Percentiles rank a stretch among this genome's conserved stretches.
Evolutionary conservation across 148 eudicot species (phyloP).

Genomic region (Agrostemma githago): DNA sequence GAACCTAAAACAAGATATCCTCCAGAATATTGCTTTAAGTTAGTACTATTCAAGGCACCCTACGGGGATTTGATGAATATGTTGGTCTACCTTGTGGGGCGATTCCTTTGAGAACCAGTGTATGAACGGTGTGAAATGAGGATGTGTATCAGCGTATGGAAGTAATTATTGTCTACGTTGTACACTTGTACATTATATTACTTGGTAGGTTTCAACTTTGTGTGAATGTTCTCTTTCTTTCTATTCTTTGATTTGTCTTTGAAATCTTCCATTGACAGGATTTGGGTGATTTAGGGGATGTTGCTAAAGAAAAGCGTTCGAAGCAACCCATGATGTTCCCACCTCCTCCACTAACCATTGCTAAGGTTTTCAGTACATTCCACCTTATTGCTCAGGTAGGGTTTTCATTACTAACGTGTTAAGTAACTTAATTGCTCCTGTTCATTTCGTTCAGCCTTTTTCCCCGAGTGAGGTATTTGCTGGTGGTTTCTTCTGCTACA

Average conservation of each 20-base stretch:
- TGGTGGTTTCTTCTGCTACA: background rate
- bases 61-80: background rate
- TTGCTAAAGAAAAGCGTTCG: conserved; percentile 77
- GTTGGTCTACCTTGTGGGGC: background rate
- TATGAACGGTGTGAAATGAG: background rate
- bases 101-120: background rate
- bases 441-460: background rate
- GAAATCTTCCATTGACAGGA: conserved; percentile 35
- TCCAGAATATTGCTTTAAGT: background rate
- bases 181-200: too few species aligned
- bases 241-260: background rate
- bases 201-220: background rate
- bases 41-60: background rate
- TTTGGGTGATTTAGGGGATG: conserved; percentile 88
- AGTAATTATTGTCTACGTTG: background rate
- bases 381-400: conserved; percentile 68
- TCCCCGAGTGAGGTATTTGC: background rate
- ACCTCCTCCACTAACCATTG: conserved; percentile 70
- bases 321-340: conserved; percentile 75
- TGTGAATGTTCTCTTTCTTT: background rate
- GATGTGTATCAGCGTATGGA: background rate
- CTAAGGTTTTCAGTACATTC: conserved; percentile 74
- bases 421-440: background rate
- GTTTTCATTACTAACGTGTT: background rate
- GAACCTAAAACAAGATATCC: background rate